Evolutionary conservation across 2,329 filamentous ascomycete genomes (phyloP), one percentile per base, ranked within the genome.

Genomic region (Xylariomycetidae sp.): DNA sequence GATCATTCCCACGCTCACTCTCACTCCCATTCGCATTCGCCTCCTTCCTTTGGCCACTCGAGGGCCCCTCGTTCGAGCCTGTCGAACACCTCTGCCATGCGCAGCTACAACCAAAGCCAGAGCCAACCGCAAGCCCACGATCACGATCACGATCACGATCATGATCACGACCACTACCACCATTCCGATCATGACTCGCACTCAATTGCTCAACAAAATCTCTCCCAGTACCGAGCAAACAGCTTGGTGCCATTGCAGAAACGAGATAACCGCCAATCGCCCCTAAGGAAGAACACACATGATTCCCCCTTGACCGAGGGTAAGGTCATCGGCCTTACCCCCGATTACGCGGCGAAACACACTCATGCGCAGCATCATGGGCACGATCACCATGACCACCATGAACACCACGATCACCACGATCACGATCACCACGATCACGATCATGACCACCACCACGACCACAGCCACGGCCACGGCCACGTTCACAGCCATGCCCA

Each of bases 1-100:
- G 59, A 61, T 7, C 60, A 53, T 20, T 43, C 51, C 6, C 61
- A 62, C 38, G 46, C 53, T 10, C 59, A 62, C 47, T 53, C 17
- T 8, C 61, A 62, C 37, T 47, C 53, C 10, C 59, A 61, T 34
- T 48, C 53, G 19, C 56, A 62, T 39, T 59, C 63, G 19, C 56
- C 60, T 12, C 50, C 59, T 7, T 57, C 63, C 26, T 57, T 70
- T 31, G 61, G 63, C 31, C 59, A 57, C 31, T 54, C 58, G 5
- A 52, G 59, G 40, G 52, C 50, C 26, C 40, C 46, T 23, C 52
- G 57, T 27, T 52, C 54, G 31, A 53, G 43, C 48, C 29, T 57
- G 40, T 34, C 48, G 19, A 51, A 42, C 37, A 38, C 38, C 36
- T 40, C 26, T 7, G 27, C 35, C 20, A 31, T 52, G 22, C 57